phyloP scores from a whole-genome alignment of 2,329 filamentous ascomycete species.

The Clarireedia homoeocarpa region DNA sequence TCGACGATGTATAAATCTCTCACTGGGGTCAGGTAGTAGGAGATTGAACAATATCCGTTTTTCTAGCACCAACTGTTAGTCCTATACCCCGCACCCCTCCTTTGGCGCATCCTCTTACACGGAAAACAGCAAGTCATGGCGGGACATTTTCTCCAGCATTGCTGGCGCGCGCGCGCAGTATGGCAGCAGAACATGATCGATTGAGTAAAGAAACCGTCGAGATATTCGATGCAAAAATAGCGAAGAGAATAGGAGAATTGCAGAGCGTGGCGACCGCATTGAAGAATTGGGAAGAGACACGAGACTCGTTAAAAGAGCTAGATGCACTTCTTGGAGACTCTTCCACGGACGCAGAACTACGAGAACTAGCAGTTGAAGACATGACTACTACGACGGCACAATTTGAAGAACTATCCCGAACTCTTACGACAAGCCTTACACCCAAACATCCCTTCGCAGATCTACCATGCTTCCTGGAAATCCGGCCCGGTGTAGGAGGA shows the following conservation, averaged over 20 bases:
- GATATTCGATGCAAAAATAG: slow-evolving; percentile 48
- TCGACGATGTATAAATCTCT: slow-evolving; percentile 38
- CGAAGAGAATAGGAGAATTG: slow-evolving; percentile 55
- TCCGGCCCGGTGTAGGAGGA: slow-evolving; percentile 85
- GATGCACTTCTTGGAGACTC: slow-evolving; percentile 38
- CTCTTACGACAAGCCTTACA: slow-evolving; percentile 69
- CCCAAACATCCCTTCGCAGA: slow-evolving; percentile 85
- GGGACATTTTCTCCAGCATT: slow-evolving; percentile 41
- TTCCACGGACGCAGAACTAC: slow-evolving; percentile 57
- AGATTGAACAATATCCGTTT: slow-evolving; percentile 29
- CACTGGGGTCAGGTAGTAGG: slow-evolving; percentile 20
- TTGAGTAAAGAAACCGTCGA: slow-evolving; percentile 44
- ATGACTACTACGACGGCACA: slow-evolving; percentile 55
- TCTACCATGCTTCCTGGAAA: slow-evolving; percentile 84
- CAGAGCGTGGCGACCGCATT: slow-evolving; percentile 49
- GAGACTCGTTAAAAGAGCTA: slow-evolving; percentile 47
- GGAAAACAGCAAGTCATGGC: slow-evolving; percentile 21
- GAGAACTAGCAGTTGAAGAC: slow-evolving; percentile 73
- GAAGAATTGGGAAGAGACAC: slow-evolving; percentile 48
- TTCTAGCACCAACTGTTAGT: slow-evolving; percentile 37
- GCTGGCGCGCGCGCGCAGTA: slow-evolving; percentile 49
- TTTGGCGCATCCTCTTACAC: slow-evolving; percentile 12
- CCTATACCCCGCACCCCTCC: slow-evolving; percentile 6
- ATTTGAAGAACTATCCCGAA: slow-evolving; percentile 55
- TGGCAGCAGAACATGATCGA: slow-evolving; percentile 49